Conservation (phyloP, 1,139 yeast species). For the Saccharomyces uvarum region DNA sequence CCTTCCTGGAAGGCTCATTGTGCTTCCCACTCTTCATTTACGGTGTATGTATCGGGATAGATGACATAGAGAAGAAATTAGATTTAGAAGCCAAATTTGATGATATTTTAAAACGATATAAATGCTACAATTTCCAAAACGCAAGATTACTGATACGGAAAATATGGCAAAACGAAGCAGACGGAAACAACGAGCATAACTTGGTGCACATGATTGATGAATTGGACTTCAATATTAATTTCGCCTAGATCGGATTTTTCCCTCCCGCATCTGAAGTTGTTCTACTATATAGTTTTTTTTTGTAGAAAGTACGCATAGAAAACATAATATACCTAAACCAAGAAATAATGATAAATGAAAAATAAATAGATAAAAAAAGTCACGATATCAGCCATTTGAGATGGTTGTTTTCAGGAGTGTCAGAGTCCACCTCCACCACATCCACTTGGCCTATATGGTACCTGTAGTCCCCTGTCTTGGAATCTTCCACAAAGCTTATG, state of each 20-base stretch:
- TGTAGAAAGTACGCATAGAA: neutral
- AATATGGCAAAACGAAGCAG: constrained; percentile 41
- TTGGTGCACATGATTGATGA: constrained; percentile 61
- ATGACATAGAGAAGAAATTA: constrained; percentile 46
- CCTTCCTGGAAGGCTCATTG: constrained; percentile 33
- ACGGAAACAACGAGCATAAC: constrained; percentile 28
- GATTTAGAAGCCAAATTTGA: constrained; percentile 38
- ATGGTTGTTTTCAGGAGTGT: constrained; percentile 21
- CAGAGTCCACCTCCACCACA: constrained; percentile 18
- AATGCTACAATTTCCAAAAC: constrained; percentile 28
- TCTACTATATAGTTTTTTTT: neutral
- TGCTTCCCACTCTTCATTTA: constrained; percentile 59
- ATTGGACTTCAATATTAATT: constrained; percentile 71
- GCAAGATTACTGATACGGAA: constrained; percentile 60
- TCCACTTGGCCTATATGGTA: constrained; percentile 12
- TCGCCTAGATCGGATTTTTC: constrained; percentile 38
- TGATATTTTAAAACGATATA: constrained; percentile 51
- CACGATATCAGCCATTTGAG: constrained; percentile 14
- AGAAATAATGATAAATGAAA: constrained; percentile 3
- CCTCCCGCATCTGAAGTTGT: neutral
- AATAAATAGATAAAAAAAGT: neutral
- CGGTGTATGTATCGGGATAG: constrained; percentile 46
- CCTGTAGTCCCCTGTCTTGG: constrained; percentile 22
- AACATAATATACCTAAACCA: neutral
- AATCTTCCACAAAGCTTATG: constrained; percentile 24